Conservation (phyloP, 2,329 filamentous ascomycete species). For the Trichophyton rubrum region DNA sequence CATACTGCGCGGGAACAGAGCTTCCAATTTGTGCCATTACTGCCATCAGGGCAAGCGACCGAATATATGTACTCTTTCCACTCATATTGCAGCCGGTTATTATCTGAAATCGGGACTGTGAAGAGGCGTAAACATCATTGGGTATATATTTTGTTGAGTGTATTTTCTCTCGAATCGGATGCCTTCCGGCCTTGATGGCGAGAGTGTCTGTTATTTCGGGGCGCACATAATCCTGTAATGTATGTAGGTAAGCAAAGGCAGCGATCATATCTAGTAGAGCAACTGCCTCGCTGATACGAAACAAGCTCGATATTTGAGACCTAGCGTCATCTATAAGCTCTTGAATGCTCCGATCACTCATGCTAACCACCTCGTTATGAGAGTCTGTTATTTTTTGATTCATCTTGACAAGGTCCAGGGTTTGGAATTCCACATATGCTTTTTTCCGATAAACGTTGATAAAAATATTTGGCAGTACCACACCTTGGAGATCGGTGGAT, state of each 20-base stretch:
- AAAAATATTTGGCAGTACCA: conserved; percentile 52
- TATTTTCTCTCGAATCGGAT: conserved; percentile 66
- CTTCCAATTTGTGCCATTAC: conserved; percentile 91
- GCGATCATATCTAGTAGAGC: conserved; percentile 77
- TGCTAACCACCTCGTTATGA: conserved; percentile 68
- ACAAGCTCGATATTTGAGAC: conserved; percentile 57
- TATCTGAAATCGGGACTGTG: conserved; percentile 75
- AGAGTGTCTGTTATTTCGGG: conserved; percentile 58
- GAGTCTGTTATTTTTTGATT: conserved; percentile 67
- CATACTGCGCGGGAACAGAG: conserved; percentile 79
- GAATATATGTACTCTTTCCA: conserved; percentile 91
- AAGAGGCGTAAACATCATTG: conserved; percentile 78
- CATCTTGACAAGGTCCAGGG: conserved; percentile 67
- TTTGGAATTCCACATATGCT: conserved; percentile 75
- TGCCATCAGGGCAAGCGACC: conserved; percentile 66
- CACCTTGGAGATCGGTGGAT: conserved; percentile 49
- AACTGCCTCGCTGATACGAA: conserved; percentile 74
- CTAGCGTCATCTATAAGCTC: conserved; percentile 61
- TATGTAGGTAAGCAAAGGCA: conserved; percentile 63
- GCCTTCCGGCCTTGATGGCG: conserved; percentile 60
- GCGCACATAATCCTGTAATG: conserved; percentile 52
- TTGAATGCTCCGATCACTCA: conserved; percentile 67
- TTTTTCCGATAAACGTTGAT: conserved; percentile 66
- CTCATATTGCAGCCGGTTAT: conserved; percentile 98
- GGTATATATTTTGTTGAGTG: conserved; percentile 61